Evolutionary conservation across 2,329 filamentous ascomycete genomes (phyloP), one percentile per base, ranked within the genome.

Genomic region (Phyllosticta paracitricarpa): DNA sequence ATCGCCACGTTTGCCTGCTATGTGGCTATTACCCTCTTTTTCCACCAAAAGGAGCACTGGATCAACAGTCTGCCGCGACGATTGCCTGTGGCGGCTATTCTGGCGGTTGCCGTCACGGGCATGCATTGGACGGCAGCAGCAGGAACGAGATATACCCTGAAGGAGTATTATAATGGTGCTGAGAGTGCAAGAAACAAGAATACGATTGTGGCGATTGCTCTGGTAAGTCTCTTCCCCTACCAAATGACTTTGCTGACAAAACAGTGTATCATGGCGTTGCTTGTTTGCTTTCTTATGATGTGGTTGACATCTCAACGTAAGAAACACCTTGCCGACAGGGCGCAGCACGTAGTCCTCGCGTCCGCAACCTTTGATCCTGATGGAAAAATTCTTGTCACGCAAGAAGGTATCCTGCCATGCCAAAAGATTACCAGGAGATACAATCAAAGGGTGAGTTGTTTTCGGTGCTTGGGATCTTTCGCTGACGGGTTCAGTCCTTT

Each of bases 81-180:
- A 62, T 74, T 81, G 9, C 67, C 85, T 2, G 89, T 86, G 63
- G 87, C 87, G 9, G 75, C 84, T 54, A 73, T 91, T 19, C 79
- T 95, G 51, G 88, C 89, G 8, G 79, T 82, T 17, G 89, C 88
- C 51, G 88, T 94, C 2, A 91, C 87, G 9, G 89, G 89, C 0
- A 94, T 95, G 90, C 90, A 95, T 74, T 95, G 89, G 88, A 87
- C 87, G 61, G 90, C 88, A 33, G 82, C 87, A 3, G 80, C 83
- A 10, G 89, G 89, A 17, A 94, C 89, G 3, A 71, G 73, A 8
- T 94, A 92, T 71, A 79, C 79, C 53, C 73, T 89, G 58, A 72
- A 81, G 65, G 70, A 78, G 54, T 71, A 80, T 58, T 76, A 77
- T 56, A 65, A 76, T 33, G 66, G 65, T 35, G 63, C 70, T 14